Base-by-base conservation (phyloP, 1,284 basidiomycete genomes). In the Papiliotrema nemorosa region DNA sequence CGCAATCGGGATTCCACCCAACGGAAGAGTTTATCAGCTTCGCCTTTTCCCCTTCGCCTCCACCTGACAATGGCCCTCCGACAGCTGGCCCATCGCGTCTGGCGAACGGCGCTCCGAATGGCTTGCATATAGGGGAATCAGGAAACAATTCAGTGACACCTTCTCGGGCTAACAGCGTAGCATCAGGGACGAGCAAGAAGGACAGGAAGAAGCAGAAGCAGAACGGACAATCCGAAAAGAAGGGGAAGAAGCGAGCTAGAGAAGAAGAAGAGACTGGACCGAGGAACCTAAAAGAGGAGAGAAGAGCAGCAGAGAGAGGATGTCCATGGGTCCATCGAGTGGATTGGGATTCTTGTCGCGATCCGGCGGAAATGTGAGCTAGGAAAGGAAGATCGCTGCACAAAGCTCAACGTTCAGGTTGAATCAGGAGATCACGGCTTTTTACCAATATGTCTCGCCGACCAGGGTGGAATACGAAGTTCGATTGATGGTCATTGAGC, bases 401-500 rank as follows among this genome's bases (percentile, higher is more conserved):
- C 5, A 36, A 12, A 49, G 44, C 53, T 20, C 21, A n/a, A 5
- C 10, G 10, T 25, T 3, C 55, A 88, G 91, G 79, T 72, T 96
- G 47, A 88, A 92, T 65, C 76, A 78, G 31, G 92, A 97, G 70
- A 87, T 93, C 10, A 79, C 84, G 52, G 87, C 90, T 0, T 97
- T 91, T 66, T 83, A 88, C 18, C 73, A 81, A 2, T 96, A 90
- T 79, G 88, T 97, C 70, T 87, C 88, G 0, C 94, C 94, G 0
- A 87, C 89, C 0, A 80, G 79, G 2, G 79, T 81, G 4, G 94
- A 98, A 67, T 88, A 96, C 67, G 87, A 90, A 64, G 79, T 90
- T 6, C 84, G 93, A 37, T 78, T 83, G 33, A 80, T 89, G 57
- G 80, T 89, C 24, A 86, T 97, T 35, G 75, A 82, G 41, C 78